phyloP scores from a whole-genome alignment of 768 basidiomycete genomes.

The Lactarius pseudohatsudake region DNA sequence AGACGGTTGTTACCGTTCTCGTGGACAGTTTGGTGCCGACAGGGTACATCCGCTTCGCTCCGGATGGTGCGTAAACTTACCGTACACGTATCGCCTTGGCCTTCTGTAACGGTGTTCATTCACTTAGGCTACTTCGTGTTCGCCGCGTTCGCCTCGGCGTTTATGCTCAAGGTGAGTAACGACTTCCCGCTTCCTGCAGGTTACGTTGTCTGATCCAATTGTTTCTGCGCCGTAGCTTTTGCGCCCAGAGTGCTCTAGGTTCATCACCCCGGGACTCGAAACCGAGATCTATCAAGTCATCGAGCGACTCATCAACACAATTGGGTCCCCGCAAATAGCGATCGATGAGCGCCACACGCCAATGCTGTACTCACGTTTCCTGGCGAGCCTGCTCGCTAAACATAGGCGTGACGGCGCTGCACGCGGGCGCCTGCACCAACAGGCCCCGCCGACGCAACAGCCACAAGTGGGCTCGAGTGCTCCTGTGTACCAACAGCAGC shows the following conservation, averaged over 20 bases:
- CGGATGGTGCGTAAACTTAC: conserved; percentile 27
- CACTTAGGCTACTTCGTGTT: conserved; percentile 31
- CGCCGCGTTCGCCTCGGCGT: conserved; percentile 58
- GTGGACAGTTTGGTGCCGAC: conserved; percentile 28
- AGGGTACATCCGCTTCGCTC: conserved; percentile 35
- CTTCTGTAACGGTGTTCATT: not conserved
- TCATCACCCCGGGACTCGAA: conserved; percentile 58
- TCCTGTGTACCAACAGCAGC: conserved; percentile 12
- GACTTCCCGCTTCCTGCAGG: too few species aligned
- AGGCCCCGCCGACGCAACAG: conserved; percentile 25
- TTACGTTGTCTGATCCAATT: not conserved
- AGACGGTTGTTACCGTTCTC: conserved; percentile 22
- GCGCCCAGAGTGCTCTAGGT: conserved; percentile 68
- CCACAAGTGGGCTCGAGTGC: conserved; percentile 3
- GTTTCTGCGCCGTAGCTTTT: conserved; percentile 53
- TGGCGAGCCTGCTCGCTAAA: conserved; percentile 66
- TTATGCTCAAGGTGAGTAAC: conserved; percentile 68
- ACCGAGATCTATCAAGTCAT: conserved; percentile 62
- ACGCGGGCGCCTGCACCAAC: conserved; percentile 18
- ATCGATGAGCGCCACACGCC: conserved; percentile 85
- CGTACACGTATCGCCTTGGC: not conserved
- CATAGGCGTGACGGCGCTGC: conserved; percentile 34
- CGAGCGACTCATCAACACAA: conserved; percentile 62
- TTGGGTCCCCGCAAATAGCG: conserved; percentile 67
- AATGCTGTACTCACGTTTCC: conserved; percentile 76